Evolutionary conservation across 2,329 filamentous ascomycete species (phyloP), one percentile per base, ranked within the genome.

Genomic region (Trichoderma sp.): DNA sequence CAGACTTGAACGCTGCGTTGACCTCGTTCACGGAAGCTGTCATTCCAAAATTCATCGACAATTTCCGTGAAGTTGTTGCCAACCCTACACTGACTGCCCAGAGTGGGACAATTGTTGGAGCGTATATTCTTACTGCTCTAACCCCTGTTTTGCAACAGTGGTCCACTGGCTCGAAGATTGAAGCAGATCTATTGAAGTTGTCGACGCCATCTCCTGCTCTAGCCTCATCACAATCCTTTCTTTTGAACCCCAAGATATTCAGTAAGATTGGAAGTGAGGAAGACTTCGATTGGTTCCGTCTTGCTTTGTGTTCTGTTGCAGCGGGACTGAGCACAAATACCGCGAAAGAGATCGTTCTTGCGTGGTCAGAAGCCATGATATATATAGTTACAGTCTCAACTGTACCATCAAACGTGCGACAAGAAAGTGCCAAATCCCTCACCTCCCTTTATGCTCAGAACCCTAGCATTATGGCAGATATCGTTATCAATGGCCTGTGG

Each of bases 341-440:
- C 4, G 80, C 83, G 7, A 85, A 86, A 16, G 85, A 89, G 11
- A 86, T 90, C n/a, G 88, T 88, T 76, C 84, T 90, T 71, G 91
- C 92, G 18, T 99, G 96, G 97, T 92, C 94, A 16, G 94, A 97
- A 80, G 92, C 93, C 2, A 90, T 96, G 75, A 91, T 98, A n/a
- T 97, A 93, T 82, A 86, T 94, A 18, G 89, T 96, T 63, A 91
- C 92, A 63, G 91, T 92, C 1, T 85, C 90, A 16, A 86, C 83
- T 14, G 86, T 94, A 24, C 87, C 92, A 14, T 87, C 92, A 3
- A 87, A 86, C 50, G 86, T 93, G 65, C 91, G 93, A 75, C 91
- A 92, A 77, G 88, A 91, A 78, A 90, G 92, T 5, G 88, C 88
- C 24, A 85, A 88, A 63, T 85, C 89, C 0, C 84, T 99, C 38